Percentiles rank a stretch among this genome's conserved stretches.
These are phyloP conservation scores for Amphicarpaea edgeworthii DNA, from an alignment of 306 rosid genomes.

Conservation along the genomic window DNA sequence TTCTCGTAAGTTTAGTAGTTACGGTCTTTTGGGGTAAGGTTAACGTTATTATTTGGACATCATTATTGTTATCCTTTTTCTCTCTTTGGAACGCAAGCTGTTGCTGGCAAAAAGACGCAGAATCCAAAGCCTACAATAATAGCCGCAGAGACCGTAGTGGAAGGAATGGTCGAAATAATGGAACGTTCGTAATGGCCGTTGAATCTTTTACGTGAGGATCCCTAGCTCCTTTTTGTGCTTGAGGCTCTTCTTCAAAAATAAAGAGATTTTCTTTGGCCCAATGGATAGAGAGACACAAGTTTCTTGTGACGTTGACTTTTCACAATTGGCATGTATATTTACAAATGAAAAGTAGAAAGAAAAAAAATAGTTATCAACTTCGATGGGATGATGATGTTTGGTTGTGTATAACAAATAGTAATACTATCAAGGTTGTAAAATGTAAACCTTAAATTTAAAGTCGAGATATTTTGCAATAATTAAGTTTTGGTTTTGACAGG, in stretches of 20 bases:
- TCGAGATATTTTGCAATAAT: neutral
- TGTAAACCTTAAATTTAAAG: neutral
- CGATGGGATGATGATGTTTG: neutral
- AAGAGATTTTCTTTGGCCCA: constrained; percentile 36
- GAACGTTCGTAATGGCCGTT: neutral
- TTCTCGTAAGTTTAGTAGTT: constrained; percentile 57
- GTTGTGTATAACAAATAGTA: neutral
- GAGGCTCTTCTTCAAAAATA: constrained; percentile 27
- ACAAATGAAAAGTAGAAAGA: constrained; percentile 16
- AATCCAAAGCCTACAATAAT: constrained; percentile 38
- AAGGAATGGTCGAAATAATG: constrained; percentile 41
- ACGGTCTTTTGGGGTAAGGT: constrained; percentile 66
- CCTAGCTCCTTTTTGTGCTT: constrained; percentile 38
- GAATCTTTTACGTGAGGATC: constrained; percentile 41
- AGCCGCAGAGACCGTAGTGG: constrained; percentile 42
- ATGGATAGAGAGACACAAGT: constrained; percentile 27
- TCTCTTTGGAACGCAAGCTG: constrained; percentile 28
- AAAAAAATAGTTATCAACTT: constrained; percentile 13
- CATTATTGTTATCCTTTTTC: constrained; percentile 54
- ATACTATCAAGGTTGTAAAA: neutral
- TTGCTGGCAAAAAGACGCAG: constrained; percentile 34
- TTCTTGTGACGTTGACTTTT: constrained; percentile 28
- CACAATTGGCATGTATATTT: neutral
- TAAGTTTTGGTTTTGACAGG: constrained; percentile 7
- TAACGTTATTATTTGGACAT: constrained; percentile 56